Conservation (phyloP, 2,329 filamentous ascomycete genomes). For the Hypoxylon sp. region DNA sequence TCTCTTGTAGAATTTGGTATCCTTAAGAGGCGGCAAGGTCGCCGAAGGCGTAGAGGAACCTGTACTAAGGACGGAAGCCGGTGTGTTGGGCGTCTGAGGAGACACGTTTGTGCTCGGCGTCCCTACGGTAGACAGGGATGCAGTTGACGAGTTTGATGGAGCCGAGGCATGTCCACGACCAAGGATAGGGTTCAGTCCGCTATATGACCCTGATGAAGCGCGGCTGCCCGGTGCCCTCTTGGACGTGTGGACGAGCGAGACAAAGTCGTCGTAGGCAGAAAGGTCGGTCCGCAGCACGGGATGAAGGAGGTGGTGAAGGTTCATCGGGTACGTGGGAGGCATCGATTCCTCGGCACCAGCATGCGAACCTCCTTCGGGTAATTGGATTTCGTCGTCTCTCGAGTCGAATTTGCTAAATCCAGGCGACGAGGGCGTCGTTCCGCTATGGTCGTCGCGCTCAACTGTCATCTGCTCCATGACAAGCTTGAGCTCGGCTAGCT, state of each 20-base stretch:
- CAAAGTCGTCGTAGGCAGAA: constrained; percentile 83
- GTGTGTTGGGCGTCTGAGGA: constrained; percentile 66
- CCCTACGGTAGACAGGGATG: constrained; percentile 61
- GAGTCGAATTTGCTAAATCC: constrained; percentile 74
- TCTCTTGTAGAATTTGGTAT: constrained; percentile 94
- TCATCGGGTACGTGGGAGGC: constrained; percentile 67
- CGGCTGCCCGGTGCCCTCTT: constrained; percentile 68
- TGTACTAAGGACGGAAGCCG: constrained; percentile 60
- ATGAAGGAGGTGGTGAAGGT: constrained; percentile 83
- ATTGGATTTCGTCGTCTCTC: constrained; percentile 54
- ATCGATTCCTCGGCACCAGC: constrained; percentile 54
- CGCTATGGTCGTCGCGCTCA: constrained; percentile 75
- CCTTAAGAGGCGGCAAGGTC: constrained; percentile 73
- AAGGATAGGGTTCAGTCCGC: constrained; percentile 66
- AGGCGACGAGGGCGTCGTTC: constrained; percentile 85
- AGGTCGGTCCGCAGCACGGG: constrained; percentile 86
- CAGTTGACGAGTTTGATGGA: constrained; percentile 66
- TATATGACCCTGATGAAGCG: constrained; percentile 75
- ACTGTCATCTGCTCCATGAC: constrained; percentile 88
- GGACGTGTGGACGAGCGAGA: constrained; percentile 74
- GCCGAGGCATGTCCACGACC: constrained; percentile 56
- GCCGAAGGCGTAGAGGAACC: constrained; percentile 50
- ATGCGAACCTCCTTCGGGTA: constrained; percentile 48
- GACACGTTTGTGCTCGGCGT: constrained; percentile 58
- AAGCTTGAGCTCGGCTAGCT: constrained; percentile 86